These are phyloP conservation scores for Sungouiella thailandica DNA, from an alignment of 805 yeast genomes.

Conservation along the genomic window DNA sequence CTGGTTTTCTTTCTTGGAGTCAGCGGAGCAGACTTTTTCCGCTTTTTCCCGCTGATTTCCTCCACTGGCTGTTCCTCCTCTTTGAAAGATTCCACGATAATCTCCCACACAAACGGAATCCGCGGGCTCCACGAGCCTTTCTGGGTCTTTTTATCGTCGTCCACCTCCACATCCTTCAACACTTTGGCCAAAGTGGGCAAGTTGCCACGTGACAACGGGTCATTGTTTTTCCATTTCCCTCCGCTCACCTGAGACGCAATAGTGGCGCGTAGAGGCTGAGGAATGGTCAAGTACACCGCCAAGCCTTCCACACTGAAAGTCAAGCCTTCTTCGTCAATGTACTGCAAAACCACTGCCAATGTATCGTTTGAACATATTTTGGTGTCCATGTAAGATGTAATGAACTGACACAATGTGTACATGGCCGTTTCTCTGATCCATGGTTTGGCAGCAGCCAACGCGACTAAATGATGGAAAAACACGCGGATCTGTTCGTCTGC, in stretches of 20 bases:
- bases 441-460: constrained; percentile 58
- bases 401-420: constrained; percentile 59
- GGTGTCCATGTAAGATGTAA: constrained; percentile 13
- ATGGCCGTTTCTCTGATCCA: constrained; percentile 86
- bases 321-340: constrained; percentile 49
- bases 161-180: constrained; percentile 51
- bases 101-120: constrained; percentile 72
- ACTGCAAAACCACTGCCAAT: constrained; percentile 30
- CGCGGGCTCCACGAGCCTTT: constrained; percentile 71
- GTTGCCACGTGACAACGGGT: constrained; percentile 74
- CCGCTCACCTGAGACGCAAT: constrained; percentile 7
- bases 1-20: constrained; percentile 16
- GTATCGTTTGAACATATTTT: constrained; percentile 13
- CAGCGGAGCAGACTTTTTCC: constrained; percentile 18
- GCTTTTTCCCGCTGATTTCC: constrained; percentile 22
- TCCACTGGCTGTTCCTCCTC: constrained; percentile 9
- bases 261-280: constrained; percentile 22
- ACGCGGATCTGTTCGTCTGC: constrained; percentile 26
- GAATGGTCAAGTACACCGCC: constrained; percentile 59
- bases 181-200: constrained; percentile 56
- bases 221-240: constrained; percentile 58
- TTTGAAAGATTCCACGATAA: constrained; percentile 44
- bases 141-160: constrained; percentile 37
- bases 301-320: constrained; percentile 75
- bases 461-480: constrained; percentile 46